phyloP scores from a whole-genome alignment of 225 moss, liverwort and hornwort species.

The Ulota crispa region DNA sequence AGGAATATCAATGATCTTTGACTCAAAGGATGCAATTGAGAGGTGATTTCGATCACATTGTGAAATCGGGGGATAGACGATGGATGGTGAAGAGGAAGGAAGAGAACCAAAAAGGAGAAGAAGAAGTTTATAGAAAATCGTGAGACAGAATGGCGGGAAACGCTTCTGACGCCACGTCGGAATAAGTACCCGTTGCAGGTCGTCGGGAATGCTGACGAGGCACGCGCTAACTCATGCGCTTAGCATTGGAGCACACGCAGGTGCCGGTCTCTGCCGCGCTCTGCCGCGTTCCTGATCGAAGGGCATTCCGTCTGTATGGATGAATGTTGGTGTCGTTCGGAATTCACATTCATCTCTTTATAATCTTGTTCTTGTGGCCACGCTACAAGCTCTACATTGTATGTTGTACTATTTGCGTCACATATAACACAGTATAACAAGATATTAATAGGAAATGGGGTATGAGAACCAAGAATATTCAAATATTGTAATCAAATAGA shows the following conservation, averaged over 20 bases:
- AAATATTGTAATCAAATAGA: too few relatives aligned
- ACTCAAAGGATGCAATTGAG: neutral
- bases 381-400: too few relatives aligned
- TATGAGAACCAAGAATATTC: too few relatives aligned
- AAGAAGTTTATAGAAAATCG: conserved; percentile 4
- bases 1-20: neutral
- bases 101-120: rapidly evolving
- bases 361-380: too few relatives aligned
- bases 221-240: neutral
- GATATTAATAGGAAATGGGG: too few relatives aligned
- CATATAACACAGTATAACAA: too few relatives aligned
- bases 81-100: rapidly evolving
- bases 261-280: too few relatives aligned
- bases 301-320: neutral
- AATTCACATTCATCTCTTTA: neutral
- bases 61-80: neutral
- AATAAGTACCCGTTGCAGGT: conserved; percentile 33
- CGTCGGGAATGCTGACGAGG: conserved; percentile 28
- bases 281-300: too few relatives aligned
- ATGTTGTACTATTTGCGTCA: too few relatives aligned
- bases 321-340: neutral
- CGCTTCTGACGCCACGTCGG: conserved; percentile 18
- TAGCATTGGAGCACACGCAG: too few relatives aligned
- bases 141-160: conserved; percentile 44
- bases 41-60: neutral